Conservation (phyloP, 305 asterid species). For the Rubia occidens region DNA sequence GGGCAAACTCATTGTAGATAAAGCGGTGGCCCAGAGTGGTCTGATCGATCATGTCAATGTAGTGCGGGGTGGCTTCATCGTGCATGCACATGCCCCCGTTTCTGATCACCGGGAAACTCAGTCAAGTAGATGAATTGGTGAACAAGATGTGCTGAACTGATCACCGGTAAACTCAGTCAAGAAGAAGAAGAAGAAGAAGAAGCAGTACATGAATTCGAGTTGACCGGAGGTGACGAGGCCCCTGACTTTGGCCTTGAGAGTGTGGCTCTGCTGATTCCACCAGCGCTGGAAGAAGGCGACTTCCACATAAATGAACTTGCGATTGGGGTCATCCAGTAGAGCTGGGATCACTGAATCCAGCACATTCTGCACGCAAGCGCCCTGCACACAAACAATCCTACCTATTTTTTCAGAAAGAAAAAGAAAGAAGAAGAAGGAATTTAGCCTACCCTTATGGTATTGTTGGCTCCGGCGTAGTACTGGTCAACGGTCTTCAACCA, state of each 20-base stretch:
- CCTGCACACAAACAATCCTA: constrained; percentile 23
- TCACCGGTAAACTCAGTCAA: background rate
- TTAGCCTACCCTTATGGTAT: constrained; percentile 24
- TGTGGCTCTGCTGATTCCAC: constrained; percentile 73
- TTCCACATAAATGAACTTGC: constrained; percentile 73
- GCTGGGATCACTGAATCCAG: constrained; percentile 70
- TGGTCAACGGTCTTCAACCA: constrained; percentile 38
- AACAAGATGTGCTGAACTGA: too few species aligned
- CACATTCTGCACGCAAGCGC: constrained; percentile 79
- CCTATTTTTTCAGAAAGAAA: background rate
- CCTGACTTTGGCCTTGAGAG: constrained; percentile 50
- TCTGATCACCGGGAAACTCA: constrained; percentile 22
- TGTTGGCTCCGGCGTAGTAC: constrained; percentile 34
- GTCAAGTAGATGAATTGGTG: background rate
- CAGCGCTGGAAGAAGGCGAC: constrained; percentile 69
- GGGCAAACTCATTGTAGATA: constrained; percentile 47
- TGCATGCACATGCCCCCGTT: constrained; percentile 66
- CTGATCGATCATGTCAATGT: background rate
- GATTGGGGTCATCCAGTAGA: constrained; percentile 51
- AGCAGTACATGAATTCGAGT: constrained; percentile 63
- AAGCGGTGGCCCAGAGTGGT: constrained; percentile 66
- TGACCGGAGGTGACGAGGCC: constrained; percentile 66
- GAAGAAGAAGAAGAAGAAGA: background rate
- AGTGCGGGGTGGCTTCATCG: background rate
- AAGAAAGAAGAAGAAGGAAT: background rate